phyloP scores from a whole-genome alignment of 2,329 filamentous ascomycete species.

The Bisporella sp. region DNA sequence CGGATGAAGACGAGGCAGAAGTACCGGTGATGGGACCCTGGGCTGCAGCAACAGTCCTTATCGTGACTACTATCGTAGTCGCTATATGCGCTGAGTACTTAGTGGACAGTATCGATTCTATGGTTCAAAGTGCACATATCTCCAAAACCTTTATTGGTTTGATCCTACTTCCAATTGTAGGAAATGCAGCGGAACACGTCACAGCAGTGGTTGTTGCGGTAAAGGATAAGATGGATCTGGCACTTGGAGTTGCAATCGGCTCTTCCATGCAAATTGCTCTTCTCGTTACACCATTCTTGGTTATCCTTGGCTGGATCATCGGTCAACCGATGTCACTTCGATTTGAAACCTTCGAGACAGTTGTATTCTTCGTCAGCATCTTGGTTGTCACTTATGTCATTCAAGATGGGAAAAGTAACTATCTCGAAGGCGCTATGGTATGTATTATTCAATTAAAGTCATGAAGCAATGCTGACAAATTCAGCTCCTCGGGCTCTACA shows the following conservation, averaged over 20 bases:
- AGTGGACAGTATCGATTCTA: slow-evolving; percentile 65
- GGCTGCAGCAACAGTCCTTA: slow-evolving; percentile 41
- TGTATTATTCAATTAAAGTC: background rate
- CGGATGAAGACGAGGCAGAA: slow-evolving; percentile 12
- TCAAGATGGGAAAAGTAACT: slow-evolving; percentile 80
- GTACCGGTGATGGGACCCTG: slow-evolving; percentile 5
- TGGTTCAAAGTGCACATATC: slow-evolving; percentile 62
- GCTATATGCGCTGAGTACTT: slow-evolving; percentile 69
- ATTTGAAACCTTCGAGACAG: slow-evolving; percentile 74
- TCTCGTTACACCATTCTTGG: slow-evolving; percentile 71
- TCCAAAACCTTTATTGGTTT: slow-evolving; percentile 76
- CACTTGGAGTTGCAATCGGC: slow-evolving; percentile 74
- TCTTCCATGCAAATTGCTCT: slow-evolving; percentile 77
- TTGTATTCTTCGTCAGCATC: slow-evolving; percentile 68
- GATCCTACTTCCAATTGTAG: slow-evolving; percentile 71
- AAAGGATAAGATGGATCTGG: slow-evolving; percentile 67
- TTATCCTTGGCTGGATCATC: slow-evolving; percentile 71
- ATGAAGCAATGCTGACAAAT: background rate
- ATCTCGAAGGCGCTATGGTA: slow-evolving; percentile 69
- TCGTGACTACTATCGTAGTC: slow-evolving; percentile 62
- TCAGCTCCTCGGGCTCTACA: slow-evolving; percentile 49
- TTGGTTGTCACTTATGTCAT: slow-evolving; percentile 70
- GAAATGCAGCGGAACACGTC: slow-evolving; percentile 73
- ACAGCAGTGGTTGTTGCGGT: slow-evolving; percentile 70
- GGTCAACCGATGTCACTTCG: slow-evolving; percentile 63